phyloP scores from a whole-genome alignment of 2,329 filamentous ascomycete genomes.

The Macrophomina pseudophaseolina region DNA sequence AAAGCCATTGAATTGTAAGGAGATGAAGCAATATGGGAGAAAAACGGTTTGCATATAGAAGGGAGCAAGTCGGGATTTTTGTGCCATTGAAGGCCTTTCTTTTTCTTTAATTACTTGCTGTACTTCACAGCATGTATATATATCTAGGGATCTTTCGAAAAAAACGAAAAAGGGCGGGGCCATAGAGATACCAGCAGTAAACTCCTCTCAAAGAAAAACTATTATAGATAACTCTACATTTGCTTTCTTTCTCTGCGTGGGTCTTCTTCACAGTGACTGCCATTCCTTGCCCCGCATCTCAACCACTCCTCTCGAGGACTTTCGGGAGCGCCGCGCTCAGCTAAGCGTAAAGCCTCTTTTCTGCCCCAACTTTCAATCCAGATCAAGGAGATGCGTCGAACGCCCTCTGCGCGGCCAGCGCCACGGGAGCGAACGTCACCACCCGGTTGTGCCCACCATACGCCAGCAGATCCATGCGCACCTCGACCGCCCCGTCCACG shows the following conservation, averaged over 20 bases:
- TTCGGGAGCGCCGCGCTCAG: background rate
- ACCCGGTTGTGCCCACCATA: conserved; percentile 69
- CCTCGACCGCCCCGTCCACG: conserved; percentile 16
- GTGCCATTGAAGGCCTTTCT: background rate
- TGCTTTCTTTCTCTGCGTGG: too few species aligned
- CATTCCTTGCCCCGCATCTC: too few species aligned
- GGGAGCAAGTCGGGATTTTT: conserved; percentile 8
- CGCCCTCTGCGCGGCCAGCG: conserved; percentile 67
- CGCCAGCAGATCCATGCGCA: conserved; percentile 51
- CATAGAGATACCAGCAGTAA: conserved; percentile 20
- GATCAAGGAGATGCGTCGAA: conserved; percentile 53
- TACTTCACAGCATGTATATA: conserved; percentile 3
- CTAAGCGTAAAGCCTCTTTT: background rate
- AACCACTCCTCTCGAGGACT: background rate
- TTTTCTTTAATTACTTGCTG: conserved; percentile 5
- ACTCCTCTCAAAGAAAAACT: conserved; percentile 14
- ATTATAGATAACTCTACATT: background rate
- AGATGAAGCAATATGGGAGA: too few species aligned
- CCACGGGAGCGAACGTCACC: conserved; percentile 67
- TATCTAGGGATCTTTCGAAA: conserved; percentile 13
- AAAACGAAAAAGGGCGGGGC: background rate
- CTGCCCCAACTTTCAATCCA: too few species aligned
- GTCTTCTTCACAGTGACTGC: too few species aligned
- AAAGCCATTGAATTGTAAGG: background rate
- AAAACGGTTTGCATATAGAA: conserved; percentile 8